phyloP scores from a whole-genome alignment of 2,329 filamentous ascomycete genomes.

The Sarocladium oryzae region DNA sequence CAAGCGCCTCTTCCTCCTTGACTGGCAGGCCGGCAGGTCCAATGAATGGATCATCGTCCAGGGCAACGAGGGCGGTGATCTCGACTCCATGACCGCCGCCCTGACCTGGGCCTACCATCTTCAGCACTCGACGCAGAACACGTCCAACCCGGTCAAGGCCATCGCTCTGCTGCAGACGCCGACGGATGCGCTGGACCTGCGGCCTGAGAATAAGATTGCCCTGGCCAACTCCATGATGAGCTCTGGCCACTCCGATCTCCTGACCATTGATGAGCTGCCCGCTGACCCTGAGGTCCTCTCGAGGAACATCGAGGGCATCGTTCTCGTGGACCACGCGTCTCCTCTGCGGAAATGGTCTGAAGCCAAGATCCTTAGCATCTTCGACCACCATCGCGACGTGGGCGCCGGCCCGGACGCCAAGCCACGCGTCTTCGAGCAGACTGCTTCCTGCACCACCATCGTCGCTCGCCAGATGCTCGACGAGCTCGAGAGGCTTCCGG shows the following conservation, averaged over 20 bases:
- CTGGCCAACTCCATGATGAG: conserved; percentile 39
- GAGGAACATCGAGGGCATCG: conserved; percentile 34
- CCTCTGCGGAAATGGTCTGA: conserved; percentile 36
- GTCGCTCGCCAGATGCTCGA: conserved; percentile 40
- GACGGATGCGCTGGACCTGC: conserved; percentile 36
- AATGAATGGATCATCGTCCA: conserved; percentile 38
- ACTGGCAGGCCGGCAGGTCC: conserved; percentile 36
- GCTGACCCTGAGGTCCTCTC: conserved; percentile 37
- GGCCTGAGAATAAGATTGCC: conserved; percentile 39
- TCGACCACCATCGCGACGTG: conserved; percentile 38
- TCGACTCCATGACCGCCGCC: conserved; percentile 23
- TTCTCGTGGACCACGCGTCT: conserved; percentile 36
- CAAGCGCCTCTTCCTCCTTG: conserved; percentile 38
- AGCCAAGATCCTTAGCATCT: conserved; percentile 36
- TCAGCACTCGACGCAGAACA: conserved; percentile 34
- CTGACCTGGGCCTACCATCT: conserved; percentile 42
- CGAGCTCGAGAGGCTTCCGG: conserved; percentile 33
- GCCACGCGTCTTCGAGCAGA: conserved; percentile 36
- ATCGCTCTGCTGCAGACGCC: conserved; percentile 40
- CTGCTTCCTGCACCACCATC: conserved; percentile 37
- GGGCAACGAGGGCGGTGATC: conserved; percentile 27
- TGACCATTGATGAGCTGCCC: conserved; percentile 40
- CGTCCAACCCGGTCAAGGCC: conserved; percentile 34
- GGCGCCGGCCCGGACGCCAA: conserved; percentile 33
- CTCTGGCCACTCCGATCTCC: conserved; percentile 35